These are phyloP conservation scores for Pestalotiopsis sp. DNA, from an alignment of 2,329 filamentous ascomycete species.

Conservation along the genomic window DNA sequence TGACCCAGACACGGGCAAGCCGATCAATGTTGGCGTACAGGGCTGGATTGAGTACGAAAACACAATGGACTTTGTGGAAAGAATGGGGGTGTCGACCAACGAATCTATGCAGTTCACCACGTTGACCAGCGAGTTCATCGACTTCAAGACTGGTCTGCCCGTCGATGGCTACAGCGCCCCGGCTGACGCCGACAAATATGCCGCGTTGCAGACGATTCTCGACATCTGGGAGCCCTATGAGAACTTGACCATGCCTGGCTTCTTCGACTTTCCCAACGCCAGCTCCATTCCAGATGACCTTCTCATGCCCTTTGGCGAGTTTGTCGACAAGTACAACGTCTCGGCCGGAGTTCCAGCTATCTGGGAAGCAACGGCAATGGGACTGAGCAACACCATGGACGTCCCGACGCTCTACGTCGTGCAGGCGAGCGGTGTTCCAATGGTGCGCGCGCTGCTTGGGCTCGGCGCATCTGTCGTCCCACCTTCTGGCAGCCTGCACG, in stretches of 20 bases:
- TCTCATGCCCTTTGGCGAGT: constrained; percentile 47
- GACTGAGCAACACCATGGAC: constrained; percentile 44
- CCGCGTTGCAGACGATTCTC: constrained; percentile 15
- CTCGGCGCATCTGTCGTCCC: constrained; percentile 32
- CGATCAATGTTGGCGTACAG: constrained; percentile 38
- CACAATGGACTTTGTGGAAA: constrained; percentile 43
- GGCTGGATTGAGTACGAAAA: constrained; percentile 38
- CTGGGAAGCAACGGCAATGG: constrained; percentile 38
- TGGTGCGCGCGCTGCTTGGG: constrained; percentile 24
- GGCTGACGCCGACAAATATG: constrained; percentile 2
- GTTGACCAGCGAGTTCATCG: constrained; percentile 22
- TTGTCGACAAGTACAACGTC: constrained; percentile 48
- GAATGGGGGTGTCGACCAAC: constrained; percentile 36
- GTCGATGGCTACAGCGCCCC: constrained; percentile 16
- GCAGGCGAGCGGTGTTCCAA: constrained; percentile 37
- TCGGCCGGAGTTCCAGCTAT: constrained; percentile 42
- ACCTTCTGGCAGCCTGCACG: constrained; percentile 36
- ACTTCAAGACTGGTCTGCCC: constrained; percentile 31
- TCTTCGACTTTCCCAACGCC: constrained; percentile 37
- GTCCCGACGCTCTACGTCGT: constrained; percentile 46
- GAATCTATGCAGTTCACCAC: constrained; percentile 24
- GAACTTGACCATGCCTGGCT: constrained; percentile 14
- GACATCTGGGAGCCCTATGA: constrained; percentile 24
- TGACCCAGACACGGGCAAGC: constrained; percentile 36
- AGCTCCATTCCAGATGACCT: constrained; percentile 44